Percentiles rank a stretch among this genome's conserved stretches.
These are phyloP conservation scores for Clonostachys sp. DNA, from an alignment of 2,329 filamentous ascomycete genomes.

Conservation along the genomic window DNA sequence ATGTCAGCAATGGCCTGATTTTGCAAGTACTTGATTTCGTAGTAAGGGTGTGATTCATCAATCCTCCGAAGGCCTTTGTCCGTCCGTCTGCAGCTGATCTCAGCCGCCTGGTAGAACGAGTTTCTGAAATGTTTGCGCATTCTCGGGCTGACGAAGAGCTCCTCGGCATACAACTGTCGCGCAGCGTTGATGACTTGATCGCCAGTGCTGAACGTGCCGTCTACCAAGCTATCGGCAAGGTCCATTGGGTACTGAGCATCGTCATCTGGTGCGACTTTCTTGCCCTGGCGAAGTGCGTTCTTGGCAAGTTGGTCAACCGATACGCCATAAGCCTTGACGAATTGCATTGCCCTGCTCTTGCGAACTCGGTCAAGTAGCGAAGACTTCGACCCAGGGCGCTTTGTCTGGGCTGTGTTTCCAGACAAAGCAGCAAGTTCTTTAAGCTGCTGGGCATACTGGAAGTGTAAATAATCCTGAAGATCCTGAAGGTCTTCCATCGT, in stretches of 20 bases:
- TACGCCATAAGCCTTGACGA: slow-evolving; percentile 89
- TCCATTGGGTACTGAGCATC: slow-evolving; percentile 75
- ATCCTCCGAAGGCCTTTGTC: slow-evolving; percentile 93
- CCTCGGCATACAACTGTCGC: slow-evolving; percentile 85
- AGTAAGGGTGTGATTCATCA: slow-evolving; percentile 91
- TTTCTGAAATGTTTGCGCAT: slow-evolving; percentile 84
- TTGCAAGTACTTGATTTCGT: slow-evolving; percentile 94
- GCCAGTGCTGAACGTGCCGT: slow-evolving; percentile 70
- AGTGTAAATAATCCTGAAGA: slow-evolving; percentile 93
- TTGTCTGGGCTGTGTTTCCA: slow-evolving; percentile 59
- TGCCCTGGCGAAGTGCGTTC: slow-evolving; percentile 75
- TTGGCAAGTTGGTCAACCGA: slow-evolving; percentile 82
- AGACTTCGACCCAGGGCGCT: slow-evolving; percentile 79
- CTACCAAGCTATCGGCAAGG: slow-evolving; percentile 74
- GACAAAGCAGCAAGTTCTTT: slow-evolving; percentile 70
- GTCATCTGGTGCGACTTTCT: slow-evolving; percentile 81
- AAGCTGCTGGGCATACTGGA: slow-evolving; percentile 80
- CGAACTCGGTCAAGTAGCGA: slow-evolving; percentile 81
- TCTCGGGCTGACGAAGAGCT: slow-evolving; percentile 81
- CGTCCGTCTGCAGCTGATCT: slow-evolving; percentile 83
- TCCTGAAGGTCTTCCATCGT: slow-evolving; percentile 97
- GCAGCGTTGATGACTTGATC: slow-evolving; percentile 73
- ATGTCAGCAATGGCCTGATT: slow-evolving; percentile 83
- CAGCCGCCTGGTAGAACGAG: slow-evolving; percentile 77
- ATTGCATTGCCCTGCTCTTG: slow-evolving; percentile 70